Percentiles rank a stretch among this genome's conserved stretches.
These are phyloP conservation scores for Maudiozyma humilis DNA, from an alignment of 1,139 yeast genomes.

Conservation along the genomic window DNA sequence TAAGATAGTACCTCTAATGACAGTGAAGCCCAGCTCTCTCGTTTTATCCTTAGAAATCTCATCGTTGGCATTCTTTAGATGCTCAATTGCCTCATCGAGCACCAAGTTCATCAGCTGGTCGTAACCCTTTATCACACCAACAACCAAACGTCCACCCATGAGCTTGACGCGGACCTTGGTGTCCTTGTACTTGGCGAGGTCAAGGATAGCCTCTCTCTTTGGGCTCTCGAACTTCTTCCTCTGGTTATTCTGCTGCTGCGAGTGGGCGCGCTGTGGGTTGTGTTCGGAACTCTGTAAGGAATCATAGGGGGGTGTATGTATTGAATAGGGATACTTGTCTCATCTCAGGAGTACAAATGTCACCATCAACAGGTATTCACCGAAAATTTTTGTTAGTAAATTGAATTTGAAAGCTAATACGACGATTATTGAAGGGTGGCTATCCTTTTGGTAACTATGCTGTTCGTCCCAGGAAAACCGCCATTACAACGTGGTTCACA, in stretches of 20 bases:
- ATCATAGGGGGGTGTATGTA: background rate
- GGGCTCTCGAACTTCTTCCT: constrained; percentile 59
- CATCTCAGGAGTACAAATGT: too few species aligned
- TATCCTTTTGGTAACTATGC: too few species aligned
- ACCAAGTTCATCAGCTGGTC: constrained; percentile 93
- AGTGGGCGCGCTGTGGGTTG: constrained; percentile 1
- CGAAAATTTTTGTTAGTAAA: background rate
- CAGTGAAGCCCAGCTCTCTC: constrained; percentile 64
- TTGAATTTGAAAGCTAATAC: too few species aligned
- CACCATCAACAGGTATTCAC: too few species aligned
- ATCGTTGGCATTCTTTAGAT: constrained; percentile 58
- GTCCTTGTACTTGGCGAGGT: constrained; percentile 70
- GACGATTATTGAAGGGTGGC: too few species aligned
- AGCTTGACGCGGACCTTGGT: constrained; percentile 68
- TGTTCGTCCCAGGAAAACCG: too few species aligned
- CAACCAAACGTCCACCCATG: constrained; percentile 77
- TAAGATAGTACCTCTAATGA: constrained; percentile 78
- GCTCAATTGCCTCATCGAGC: constrained; percentile 73
- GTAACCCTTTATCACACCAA: constrained; percentile 76
- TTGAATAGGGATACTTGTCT: too few species aligned
- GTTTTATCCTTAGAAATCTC: constrained; percentile 44
- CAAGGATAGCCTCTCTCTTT: constrained; percentile 81
- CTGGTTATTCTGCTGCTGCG: constrained; percentile 28
- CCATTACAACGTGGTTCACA: too few species aligned
- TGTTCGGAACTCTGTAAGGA: background rate